Percentiles rank a stretch among this genome's conserved stretches.
Evolutionary conservation across 371 early-diverging fungal genomes (phyloP).

Genomic region (Parasitella parasitica): DNA sequence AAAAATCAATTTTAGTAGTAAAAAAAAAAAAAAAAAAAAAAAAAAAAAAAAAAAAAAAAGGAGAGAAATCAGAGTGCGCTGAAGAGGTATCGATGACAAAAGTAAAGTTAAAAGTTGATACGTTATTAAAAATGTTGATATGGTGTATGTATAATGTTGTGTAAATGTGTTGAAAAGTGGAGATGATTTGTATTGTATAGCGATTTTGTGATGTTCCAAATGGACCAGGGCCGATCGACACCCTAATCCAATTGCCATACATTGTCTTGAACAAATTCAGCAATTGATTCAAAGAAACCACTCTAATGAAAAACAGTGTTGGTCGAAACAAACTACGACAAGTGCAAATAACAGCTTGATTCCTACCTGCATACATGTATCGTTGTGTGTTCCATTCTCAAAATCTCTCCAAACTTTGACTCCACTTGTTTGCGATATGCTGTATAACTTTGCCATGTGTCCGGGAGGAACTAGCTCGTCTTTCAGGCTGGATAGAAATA

Average conservation of each 20-base stretch:
- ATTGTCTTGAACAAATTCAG: conserved; percentile 40
- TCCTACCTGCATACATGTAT: conserved; percentile 72
- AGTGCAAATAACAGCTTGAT: background rate
- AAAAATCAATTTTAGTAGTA: background rate
- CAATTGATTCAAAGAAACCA: conserved; percentile 82
- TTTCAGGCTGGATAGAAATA: conserved; percentile 78
- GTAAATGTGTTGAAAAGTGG: no score
- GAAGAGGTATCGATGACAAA: background rate
- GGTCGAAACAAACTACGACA: background rate
- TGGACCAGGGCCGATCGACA: background rate
- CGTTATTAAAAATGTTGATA: background rate
- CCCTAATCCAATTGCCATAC: conserved; percentile 27
- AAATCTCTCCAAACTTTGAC: conserved; percentile 67
- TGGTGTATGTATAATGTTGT: conserved; percentile 1
- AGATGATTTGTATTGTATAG: background rate
- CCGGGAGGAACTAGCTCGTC: conserved; percentile 89
- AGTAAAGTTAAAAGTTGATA: background rate
- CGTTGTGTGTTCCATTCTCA: conserved; percentile 88
- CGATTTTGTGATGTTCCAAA: background rate
- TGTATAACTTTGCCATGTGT: conserved; percentile 82
- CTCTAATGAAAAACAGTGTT: conserved; percentile 41
- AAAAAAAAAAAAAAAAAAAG: background rate
- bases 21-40: background rate
- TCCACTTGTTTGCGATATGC: conserved; percentile 55
- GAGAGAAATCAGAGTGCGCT: background rate